Evolutionary conservation across 306 rosid genomes (phyloP), one percentile per base, ranked within the genome.

Genomic region (Rubus idaeus): DNA sequence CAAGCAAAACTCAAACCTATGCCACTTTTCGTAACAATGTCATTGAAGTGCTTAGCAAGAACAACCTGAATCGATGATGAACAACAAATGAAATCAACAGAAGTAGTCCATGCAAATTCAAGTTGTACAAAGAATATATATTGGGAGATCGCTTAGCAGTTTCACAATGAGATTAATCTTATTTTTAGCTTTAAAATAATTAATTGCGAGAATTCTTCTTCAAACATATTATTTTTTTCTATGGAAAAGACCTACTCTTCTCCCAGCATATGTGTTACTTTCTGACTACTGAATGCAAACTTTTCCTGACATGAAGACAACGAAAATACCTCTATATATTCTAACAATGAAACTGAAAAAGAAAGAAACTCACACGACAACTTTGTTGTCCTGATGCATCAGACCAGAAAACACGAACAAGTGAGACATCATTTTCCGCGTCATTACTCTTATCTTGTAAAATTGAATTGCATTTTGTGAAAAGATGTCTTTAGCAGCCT

Each of bases 351-450:
- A 66, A 60, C 30, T 6, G 14, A 44, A 64, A 50, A 39, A 42
- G 13, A 30, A 74, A 18, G 67, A 3, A 50, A 85, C 97, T 87
- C 85, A 94, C 98, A 30, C 98, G 96, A 71, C 97, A 92, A 85
- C 98, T 87, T 30, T 90, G 95, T 75, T 92, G 98, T 67, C 97
- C 98, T 3, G 98, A 89, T 68, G 77, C 84, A 86, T 94, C 98
- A 72, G 83, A 87, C 96, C 97, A 94, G 44, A 92, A 77, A 68
- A 94, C 74, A 63, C 97, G 98, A 86, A 94, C 90, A 39, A 94
- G 77, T 57, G 86, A 85, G 61, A 23, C 80, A 63, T 87, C 91
- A 57, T 57, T 66, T 72, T 86, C 87, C 8, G 45, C 55, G 76
- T 55, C 80, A 68, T 58, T 70, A 74, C 71, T 64, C 70, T 82